Conservation (phyloP, 1,139 yeast genomes). For the Pneumocystis jirovecii region DNA sequence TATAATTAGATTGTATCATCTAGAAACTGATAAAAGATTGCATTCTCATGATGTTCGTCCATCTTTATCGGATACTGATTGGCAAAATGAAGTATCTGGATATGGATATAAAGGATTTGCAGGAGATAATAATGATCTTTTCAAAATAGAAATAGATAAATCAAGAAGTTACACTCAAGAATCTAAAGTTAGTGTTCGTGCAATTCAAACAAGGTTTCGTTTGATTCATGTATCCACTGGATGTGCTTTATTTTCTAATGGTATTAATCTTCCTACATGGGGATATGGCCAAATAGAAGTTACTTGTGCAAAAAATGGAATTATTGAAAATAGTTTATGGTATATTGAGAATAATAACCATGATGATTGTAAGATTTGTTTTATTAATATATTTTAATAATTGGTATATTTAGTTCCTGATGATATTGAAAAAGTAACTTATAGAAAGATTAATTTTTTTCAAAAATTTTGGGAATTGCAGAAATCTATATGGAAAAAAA, state of each 20-base stretch:
- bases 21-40: slow-evolving; percentile 56
- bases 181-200: slow-evolving; percentile 51
- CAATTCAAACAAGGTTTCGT: slow-evolving; percentile 72
- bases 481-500: slow-evolving; percentile 80
- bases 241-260: slow-evolving; percentile 75
- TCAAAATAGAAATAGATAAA: slow-evolving; percentile 71
- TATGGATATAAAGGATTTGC: slow-evolving; percentile 83
- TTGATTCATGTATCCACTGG: slow-evolving; percentile 84
- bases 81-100: slow-evolving; percentile 89
- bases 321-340: slow-evolving; percentile 64
- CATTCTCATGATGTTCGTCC: slow-evolving; percentile 95
- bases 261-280: slow-evolving; percentile 82
- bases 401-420: slow-evolving; percentile 17
- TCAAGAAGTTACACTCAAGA: slow-evolving; percentile 40
- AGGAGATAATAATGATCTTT: slow-evolving; percentile 95
- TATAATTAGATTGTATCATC: slow-evolving; percentile 64
- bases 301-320: slow-evolving; percentile 75
- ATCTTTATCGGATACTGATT: slow-evolving; percentile 80
- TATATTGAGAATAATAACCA: slow-evolving; percentile 60
- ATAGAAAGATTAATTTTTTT: slow-evolving; percentile 48
- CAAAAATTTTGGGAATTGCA: slow-evolving; percentile 67
- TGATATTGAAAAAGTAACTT: slow-evolving; percentile 40
- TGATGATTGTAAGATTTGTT: slow-evolving; percentile 16
- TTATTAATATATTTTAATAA: slow-evolving; percentile 13
- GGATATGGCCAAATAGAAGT: slow-evolving; percentile 96